Percentiles rank a stretch among this genome's conserved stretches.
Conservation (phyloP, 208 protist genomes). For the Plasmodiophora brassicae region DNA sequence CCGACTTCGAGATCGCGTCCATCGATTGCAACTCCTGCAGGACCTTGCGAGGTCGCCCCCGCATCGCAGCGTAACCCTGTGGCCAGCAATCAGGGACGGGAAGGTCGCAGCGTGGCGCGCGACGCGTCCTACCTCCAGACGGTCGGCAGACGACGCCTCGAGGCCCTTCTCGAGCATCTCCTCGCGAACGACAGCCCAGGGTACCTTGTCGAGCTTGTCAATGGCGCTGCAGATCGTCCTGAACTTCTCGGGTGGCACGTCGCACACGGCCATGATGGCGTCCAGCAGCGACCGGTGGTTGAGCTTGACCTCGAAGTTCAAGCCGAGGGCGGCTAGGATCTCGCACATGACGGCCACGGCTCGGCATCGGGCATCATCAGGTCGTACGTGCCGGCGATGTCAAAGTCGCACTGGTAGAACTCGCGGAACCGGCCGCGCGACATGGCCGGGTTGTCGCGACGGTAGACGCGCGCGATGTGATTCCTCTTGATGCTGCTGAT, state of each 20-base stretch:
- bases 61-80: conserved; percentile 50
- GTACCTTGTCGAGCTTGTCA: conserved; percentile 78
- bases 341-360: conserved; percentile 66
- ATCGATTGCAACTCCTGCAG: background rate
- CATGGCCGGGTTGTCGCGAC: conserved; percentile 73
- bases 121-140: conserved; percentile 50
- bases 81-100: too few species aligned
- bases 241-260: conserved; percentile 68
- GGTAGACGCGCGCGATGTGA: conserved; percentile 78
- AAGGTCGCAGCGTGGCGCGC: too few species aligned
- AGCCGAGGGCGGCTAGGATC: conserved; percentile 62
- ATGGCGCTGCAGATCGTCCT: conserved; percentile 69
- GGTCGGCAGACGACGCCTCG: conserved; percentile 50
- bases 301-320: conserved; percentile 68
- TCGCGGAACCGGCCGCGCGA: conserved; percentile 72
- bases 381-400: conserved; percentile 70
- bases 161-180: conserved; percentile 73
- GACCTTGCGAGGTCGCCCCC: conserved; percentile 46
- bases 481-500: conserved; percentile 73
- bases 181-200: conserved; percentile 65
- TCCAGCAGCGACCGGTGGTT: conserved; percentile 72
- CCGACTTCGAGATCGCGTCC: background rate
- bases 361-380: conserved; percentile 74
- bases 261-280: conserved; percentile 63
- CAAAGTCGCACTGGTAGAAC: conserved; percentile 84